Evolutionary conservation across 768 basidiomycete genomes (phyloP).

Genomic region (Amanita phalloides): DNA sequence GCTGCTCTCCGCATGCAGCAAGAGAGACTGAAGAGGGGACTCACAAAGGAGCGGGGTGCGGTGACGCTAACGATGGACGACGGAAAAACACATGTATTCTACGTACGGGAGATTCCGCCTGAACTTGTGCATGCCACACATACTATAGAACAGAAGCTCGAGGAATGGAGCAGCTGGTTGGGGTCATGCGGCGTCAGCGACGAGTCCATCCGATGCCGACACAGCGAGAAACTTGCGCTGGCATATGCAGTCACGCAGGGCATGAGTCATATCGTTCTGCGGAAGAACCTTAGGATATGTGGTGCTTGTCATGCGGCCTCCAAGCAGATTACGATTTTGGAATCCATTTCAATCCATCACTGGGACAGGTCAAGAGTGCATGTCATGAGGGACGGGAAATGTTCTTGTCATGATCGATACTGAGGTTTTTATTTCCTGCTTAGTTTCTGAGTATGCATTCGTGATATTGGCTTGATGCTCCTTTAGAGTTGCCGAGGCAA

Average conservation of each 20-base stretch:
- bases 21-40: constrained; percentile 12
- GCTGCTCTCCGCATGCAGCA: constrained; percentile 14
- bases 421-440: constrained; percentile 7
- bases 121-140: constrained; percentile 10
- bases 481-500: constrained; percentile 32
- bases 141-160: constrained; percentile 14
- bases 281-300: constrained; percentile 17
- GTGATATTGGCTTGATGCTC: not conserved
- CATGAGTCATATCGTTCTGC: constrained; percentile 13
- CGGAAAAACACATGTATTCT: constrained; percentile 14
- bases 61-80: constrained; percentile 14
- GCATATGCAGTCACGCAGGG: constrained; percentile 15
- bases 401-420: constrained; percentile 16
- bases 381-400: constrained; percentile 16
- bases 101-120: constrained; percentile 15
- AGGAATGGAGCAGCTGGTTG: constrained; percentile 14
- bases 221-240: constrained; percentile 15
- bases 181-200: constrained; percentile 13
- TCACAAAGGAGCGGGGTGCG: constrained; percentile 12
- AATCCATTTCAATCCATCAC: constrained; percentile 16
- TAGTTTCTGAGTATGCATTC: no score
- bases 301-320: constrained; percentile 16
- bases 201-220: constrained; percentile 14
- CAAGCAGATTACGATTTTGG: constrained; percentile 15
- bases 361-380: constrained; percentile 16